Conservation (phyloP, 2,329 filamentous ascomycete species). For the Chalara sp. region DNA sequence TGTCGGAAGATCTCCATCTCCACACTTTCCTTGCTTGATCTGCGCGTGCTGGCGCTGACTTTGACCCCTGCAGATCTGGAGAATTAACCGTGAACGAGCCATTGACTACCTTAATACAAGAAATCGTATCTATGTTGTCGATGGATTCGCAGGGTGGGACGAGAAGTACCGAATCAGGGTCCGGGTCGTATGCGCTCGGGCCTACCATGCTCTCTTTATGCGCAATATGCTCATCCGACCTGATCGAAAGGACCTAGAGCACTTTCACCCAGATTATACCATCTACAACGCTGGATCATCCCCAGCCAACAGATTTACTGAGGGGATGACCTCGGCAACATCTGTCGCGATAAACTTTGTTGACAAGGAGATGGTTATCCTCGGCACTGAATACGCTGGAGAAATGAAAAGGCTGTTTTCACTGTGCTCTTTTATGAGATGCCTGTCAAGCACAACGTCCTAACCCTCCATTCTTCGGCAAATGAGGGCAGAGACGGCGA, state of each 20-base stretch:
- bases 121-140: constrained; percentile 96
- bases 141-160: constrained; percentile 97
- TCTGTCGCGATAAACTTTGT: constrained; percentile 98
- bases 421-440: constrained; percentile 99
- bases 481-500: constrained; percentile 94
- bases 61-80: constrained; percentile 76
- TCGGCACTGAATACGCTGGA: constrained; percentile 96
- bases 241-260: constrained; percentile 80
- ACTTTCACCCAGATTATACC: constrained; percentile 98
- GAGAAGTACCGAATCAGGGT: constrained; percentile 97
- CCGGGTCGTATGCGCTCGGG: constrained; percentile 94
- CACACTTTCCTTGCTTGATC: too few species aligned
- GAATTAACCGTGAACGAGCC: constrained; percentile 97
- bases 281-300: constrained; percentile 99
- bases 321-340: constrained; percentile 97
- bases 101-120: constrained; percentile 99
- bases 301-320: constrained; percentile 96
- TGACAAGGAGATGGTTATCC: constrained; percentile 99
- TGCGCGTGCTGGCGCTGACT: too few species aligned
- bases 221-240: constrained; percentile 99
- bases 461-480: constrained; percentile 98
- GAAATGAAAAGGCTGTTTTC: constrained; percentile 99
- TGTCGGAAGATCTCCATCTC: too few species aligned
- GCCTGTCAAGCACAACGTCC: constrained; percentile 98
- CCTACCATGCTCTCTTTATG: constrained; percentile 99